Conservation (phyloP, 305 asterid species). For the Vinca major region DNA sequence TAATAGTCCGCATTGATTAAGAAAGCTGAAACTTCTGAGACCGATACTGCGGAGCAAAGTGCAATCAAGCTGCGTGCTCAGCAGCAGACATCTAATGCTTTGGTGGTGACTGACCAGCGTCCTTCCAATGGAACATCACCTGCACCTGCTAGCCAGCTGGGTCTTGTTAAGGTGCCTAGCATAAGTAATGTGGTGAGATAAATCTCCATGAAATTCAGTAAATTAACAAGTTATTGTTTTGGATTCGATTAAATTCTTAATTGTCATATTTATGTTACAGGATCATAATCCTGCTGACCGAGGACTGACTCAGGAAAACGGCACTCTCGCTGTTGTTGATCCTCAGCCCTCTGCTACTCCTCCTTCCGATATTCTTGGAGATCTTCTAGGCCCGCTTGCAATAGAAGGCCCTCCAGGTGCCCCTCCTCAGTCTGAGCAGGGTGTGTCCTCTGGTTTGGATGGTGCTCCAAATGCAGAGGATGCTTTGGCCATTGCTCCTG, state of each 20-base stretch:
- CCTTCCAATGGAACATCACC: constrained; percentile 67
- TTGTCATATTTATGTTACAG: constrained; percentile 11
- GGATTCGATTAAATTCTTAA: constrained; percentile 3
- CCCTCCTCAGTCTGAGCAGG: constrained; percentile 42
- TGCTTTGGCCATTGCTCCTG: constrained; percentile 74
- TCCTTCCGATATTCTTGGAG: constrained; percentile 89
- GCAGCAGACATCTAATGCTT: constrained; percentile 76
- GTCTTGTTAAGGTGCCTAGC: constrained; percentile 72
- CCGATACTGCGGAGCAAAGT: constrained; percentile 97
- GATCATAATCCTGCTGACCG: constrained; percentile 21
- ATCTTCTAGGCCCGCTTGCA: constrained; percentile 80
- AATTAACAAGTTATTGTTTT: constrained; percentile 12
- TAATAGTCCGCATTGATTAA: constrained; percentile 65
- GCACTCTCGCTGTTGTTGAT: constrained; percentile 70
- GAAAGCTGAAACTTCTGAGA: constrained; percentile 82
- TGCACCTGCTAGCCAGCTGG: constrained; percentile 44
- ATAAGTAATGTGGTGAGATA: constrained; percentile 49
- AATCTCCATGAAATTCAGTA: constrained; percentile 20
- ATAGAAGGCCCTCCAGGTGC: constrained; percentile 65
- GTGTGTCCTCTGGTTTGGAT: constrained; percentile 34
- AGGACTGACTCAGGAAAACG: constrained; percentile 55
- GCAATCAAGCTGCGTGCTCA: constrained; percentile 86
- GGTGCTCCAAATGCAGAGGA: constrained; percentile 34
- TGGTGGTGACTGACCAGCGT: constrained; percentile 68
- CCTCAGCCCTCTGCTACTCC: constrained; percentile 64